Evolutionary conservation across 768 basidiomycete genomes (phyloP), one percentile per base, ranked within the genome.

Genomic region (Coprinopsis sp.): DNA sequence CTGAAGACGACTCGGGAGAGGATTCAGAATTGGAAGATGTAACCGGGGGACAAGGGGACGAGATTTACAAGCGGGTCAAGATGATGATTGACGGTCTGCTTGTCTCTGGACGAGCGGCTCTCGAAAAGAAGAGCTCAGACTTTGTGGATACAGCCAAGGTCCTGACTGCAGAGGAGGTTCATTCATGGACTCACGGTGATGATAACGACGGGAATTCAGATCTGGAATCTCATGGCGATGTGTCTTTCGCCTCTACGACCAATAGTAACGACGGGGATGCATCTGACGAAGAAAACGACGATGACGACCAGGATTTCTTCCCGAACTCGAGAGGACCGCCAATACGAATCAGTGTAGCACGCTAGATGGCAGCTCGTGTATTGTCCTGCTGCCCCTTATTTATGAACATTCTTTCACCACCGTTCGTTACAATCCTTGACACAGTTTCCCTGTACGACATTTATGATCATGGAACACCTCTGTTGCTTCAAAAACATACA

Each of bases 111-210:
- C 71, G 69, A 53, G 64, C 62, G 18, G 88, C 88, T 2, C 72
- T 91, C n/a, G 79, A 81, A 54, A 67, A 64, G 28, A 77, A 70
- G 21, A 64, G 75, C 1, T 68, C 70, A 25, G 82, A 87, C 53
- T 77, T 81, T 43, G 54, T 56, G 8, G 71, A 70, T 22, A 62
- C 16, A 3, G 71, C 82, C 16, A 87, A 86, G 60, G 89, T 91
- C 6, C 69, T 91, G 14, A 81, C 73, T 46, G 79, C 82, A 34
- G 82, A 86, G 51, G 88, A 91, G 58, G 73, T 87, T 39, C 75
- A 78, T 36, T 68, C 71, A 12, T 85, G 84, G 79, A 71, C 69
- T 50, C 70, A 64, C 33, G 22, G n/a, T 38, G 43, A 30, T 13
- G 28, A 37, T 37, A 28, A 16, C 34, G 63, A 68, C 8, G 25